These are phyloP conservation scores for Chlamydomonas schloesseri DNA, from an alignment of 139 green algal species.

Conservation along the genomic window DNA sequence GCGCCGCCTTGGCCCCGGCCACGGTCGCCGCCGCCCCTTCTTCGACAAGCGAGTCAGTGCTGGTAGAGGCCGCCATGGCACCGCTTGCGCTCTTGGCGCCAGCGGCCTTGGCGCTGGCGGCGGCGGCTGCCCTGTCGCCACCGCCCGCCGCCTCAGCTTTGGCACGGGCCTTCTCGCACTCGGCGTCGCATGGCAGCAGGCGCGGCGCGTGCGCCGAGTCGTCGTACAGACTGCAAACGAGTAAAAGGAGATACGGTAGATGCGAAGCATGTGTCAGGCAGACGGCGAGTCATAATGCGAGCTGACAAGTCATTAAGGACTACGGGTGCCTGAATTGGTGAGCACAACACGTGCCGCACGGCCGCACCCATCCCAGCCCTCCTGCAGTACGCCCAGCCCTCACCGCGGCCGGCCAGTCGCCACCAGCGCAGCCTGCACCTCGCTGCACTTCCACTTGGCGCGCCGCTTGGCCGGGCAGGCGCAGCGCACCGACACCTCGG, in stretches of 20 bases:
- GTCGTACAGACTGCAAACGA: conserved; percentile 53
- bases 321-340: too few relatives aligned
- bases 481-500: conserved; percentile 79
- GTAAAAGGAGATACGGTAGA: too few relatives aligned
- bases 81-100: background rate
- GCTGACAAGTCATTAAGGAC: too few relatives aligned
- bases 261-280: too few relatives aligned
- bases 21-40: background rate
- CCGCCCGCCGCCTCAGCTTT: background rate
- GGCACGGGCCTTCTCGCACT: conserved; percentile 50
- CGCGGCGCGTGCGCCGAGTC: conserved; percentile 49
- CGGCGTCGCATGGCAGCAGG: conserved; percentile 70
- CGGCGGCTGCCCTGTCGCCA: background rate
- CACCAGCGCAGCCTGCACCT: conserved; percentile 66
- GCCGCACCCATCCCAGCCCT: too few relatives aligned
- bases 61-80: background rate
- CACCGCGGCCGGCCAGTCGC: conserved; percentile 28
- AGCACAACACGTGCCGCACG: too few relatives aligned
- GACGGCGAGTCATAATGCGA: too few relatives aligned
- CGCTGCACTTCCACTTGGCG: conserved; percentile 69
- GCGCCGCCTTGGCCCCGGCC: background rate
- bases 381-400: too few relatives aligned
- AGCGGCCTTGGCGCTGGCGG: background rate
- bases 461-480: conserved; percentile 70
- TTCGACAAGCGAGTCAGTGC: background rate